phyloP scores from a whole-genome alignment of 2,329 filamentous ascomycete genomes.

The Monosporascus ibericus region DNA sequence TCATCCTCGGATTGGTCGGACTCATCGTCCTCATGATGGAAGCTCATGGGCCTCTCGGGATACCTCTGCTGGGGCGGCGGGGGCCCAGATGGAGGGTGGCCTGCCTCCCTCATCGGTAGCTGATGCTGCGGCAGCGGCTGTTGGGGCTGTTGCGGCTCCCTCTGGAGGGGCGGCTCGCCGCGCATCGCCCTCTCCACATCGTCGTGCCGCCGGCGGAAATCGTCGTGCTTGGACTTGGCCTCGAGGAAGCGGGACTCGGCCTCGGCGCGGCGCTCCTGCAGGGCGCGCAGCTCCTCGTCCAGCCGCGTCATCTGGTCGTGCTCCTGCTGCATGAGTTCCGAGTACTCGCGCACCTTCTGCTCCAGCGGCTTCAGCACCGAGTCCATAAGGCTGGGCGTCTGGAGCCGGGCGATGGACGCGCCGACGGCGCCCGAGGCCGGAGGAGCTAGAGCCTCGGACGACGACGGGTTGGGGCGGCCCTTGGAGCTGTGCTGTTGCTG shows the following conservation, averaged over 20 bases:
- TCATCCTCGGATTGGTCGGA: conserved; percentile 18
- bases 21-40: conserved; percentile 14
- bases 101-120: conserved; percentile 7
- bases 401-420: conserved; percentile 32
- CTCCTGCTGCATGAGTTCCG: conserved; percentile 33
- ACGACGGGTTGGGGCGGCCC: neutral
- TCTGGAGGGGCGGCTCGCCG: conserved; percentile 26
- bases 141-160: conserved; percentile 8
- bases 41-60: conserved; percentile 14
- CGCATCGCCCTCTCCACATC: conserved; percentile 37
- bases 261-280: conserved; percentile 34
- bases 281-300: conserved; percentile 35
- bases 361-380: conserved; percentile 40
- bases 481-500: neutral
- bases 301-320: conserved; percentile 35
- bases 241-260: conserved; percentile 36
- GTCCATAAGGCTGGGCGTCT: conserved; percentile 36
- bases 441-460: neutral
- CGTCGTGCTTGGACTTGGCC: conserved; percentile 38
- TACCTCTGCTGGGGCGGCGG: conserved; percentile 9
- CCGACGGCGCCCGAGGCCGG: conserved; percentile 10
- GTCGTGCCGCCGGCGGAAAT: conserved; percentile 34
- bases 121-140: conserved; percentile 6
- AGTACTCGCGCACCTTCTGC: conserved; percentile 38
- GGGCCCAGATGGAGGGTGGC: conserved; percentile 12